Base-by-base conservation (phyloP, 2,329 filamentous ascomycete genomes). In the Claviceps arundinis region DNA sequence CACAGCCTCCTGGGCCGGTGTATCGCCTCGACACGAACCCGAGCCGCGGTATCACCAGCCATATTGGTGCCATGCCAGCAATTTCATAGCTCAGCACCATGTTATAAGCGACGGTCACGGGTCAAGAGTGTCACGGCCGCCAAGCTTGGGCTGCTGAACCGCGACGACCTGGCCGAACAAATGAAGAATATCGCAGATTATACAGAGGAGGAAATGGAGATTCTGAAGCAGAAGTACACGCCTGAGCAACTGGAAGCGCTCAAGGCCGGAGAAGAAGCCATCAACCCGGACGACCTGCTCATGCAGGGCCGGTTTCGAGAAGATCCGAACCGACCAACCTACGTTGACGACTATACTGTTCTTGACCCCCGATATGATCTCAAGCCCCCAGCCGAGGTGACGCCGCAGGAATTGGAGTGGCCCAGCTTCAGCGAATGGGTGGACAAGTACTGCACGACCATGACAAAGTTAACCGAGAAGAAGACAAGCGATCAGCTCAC, bases 341-440 rank as follows among this genome's bases (percentile, higher is more conserved):
- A 95, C 67, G 70, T 91, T 52, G 89, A 96, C 65, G 88, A 95
- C 67, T 85, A 95, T 62, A 80, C 85, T 54, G 77, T 78, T 53
- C 77, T 91, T 56, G 80, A 88, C 62, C 87, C 89, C 50, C 75
- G 87, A 48, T 78, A 93, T 55, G 91, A 97, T 71, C 78, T 84
- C 64, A 80, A 73, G 65, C 77, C 70, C 59, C 74, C 69, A 53
- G 70, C 62, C 67, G 47, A 66, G 69, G 64, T 69, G 65, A 61
- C 75, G 73, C 61, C 80, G 51, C 71, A 73, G 49, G 74, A 82
- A 55, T 62, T 64, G 45, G 70, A 77, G 56, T 77, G 84, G 68
- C 82, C 84, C 68, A 73, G 69, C 52, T 68, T 78, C 52, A 76
- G 80, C 56, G 81, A 88, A 63, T 78, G 66, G 67, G 61, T 66